Base-by-base conservation (phyloP, 1,284 basidiomycete species). In the Pisolithus thermaeus region DNA sequence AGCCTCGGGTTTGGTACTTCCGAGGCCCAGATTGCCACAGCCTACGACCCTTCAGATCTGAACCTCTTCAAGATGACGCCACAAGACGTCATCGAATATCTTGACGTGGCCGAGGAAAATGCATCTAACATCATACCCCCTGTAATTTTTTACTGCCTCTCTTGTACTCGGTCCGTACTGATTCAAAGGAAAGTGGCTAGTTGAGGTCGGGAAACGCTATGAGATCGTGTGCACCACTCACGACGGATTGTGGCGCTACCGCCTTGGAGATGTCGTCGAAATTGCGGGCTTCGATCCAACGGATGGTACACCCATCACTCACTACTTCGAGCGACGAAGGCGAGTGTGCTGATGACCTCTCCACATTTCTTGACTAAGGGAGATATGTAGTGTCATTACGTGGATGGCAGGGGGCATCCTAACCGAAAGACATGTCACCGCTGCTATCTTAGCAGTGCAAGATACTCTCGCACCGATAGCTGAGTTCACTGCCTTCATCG, bases 231-330 rank as follows among this genome's bases (percentile, higher is more conserved):
- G 53, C 18, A 53, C 54, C 6, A 52, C 51, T 9, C 41, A 20
- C 25, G 39, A 54, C 38, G 50, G 53, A 18, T 23, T 54, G 16
- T 55, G 51, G 54, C 43, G 54, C 6, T 55, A 55, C n/a, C 35
- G 42, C 11, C 4, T 47, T 4, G 54, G 51, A 7, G 54, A 55
- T 28, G 35, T 55, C 12, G 28, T 55, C 22, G 40, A 39, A 3
- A 37, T 55, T 12, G 41, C 40, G 20, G 51, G 52, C 8, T 55
- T 54, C 20, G 49, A 53, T 22, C 41, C 46, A 7, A 35, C 28
- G 9, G 49, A 56, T 11, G 54, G 54, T 22, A 30, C 40, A n/a
- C 54, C 54, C 12, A 16, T 56, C 27, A 22, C 54, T 7, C 36
- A 38, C 16, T 55, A 50, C 16, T 18, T 41, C n/a, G 52, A 53